Base-by-base conservation (phyloP, 768 basidiomycete genomes). In the Boletus insuetus region DNA sequence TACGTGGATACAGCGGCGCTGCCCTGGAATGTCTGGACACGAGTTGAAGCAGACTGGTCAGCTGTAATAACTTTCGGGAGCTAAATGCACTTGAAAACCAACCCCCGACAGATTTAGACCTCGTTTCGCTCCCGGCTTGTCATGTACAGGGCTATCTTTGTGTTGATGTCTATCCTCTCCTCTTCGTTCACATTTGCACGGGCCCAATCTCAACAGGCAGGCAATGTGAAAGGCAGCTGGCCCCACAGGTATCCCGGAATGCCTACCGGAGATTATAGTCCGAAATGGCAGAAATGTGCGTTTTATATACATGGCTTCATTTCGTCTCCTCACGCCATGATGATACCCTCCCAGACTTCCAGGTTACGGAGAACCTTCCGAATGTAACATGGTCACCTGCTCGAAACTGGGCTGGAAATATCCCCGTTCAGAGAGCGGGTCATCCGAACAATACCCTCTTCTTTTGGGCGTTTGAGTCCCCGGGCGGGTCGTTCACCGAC, bases 391-490 rank as follows among this genome's bases (percentile, higher is more conserved):
- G 82, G 64, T 57, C 71, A 17, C 65, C 74, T 17, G 0, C 75
- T 46, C 78, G 77, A 9, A 80, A 75, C 64, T 87, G 74, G 62
- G 84, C 85, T 12, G 85, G 85, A 35, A 87, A 85, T 57, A 75
- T 87, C 45, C 79, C 79, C 17, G 85, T 86, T 0, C 75, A 83
- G 54, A 78, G 85, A 47, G 63, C 70, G 0, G 78, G 74, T n/a
- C 84, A 85, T 65, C 82, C 82, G 0, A 85, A 87, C 51, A 69
- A 86, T 58, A 87, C 85, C 0, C 67, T 87, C 1, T 87, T 86
- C 70, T 86, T 87, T 61, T 77, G 79, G 72, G 85, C 77, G 6
- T 82, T 83, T 55, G 85, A 87, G 59, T 81, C 79, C 46, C 67
- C 72, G 0, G 62, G 73, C 3, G 82, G 83, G 0, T 86, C 85